A percentile compares a stretch with the other conserved stretches of the same genome.
Conservation (phyloP, 768 basidiomycete genomes). For the Amanita phalloides region DNA sequence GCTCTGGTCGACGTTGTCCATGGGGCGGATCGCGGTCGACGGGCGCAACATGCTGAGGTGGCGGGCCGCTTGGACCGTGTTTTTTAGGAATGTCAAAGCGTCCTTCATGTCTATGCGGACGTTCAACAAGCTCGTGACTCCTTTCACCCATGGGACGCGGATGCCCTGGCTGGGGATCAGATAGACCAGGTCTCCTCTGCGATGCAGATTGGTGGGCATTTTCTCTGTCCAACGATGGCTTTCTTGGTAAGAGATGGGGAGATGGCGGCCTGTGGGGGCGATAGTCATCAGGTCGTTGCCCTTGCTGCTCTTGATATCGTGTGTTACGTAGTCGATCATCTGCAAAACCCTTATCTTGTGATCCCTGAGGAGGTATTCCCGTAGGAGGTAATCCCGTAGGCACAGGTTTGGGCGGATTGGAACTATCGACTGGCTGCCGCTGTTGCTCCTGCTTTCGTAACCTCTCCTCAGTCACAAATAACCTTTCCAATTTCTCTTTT, state of each 20-base stretch:
- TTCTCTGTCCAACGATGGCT: background rate
- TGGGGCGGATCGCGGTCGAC: background rate
- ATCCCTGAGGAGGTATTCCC: background rate
- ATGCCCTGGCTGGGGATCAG: background rate
- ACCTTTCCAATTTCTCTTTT: background rate
- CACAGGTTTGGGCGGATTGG: background rate
- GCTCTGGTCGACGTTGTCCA: background rate
- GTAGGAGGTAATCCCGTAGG: background rate
- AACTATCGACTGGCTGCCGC: background rate
- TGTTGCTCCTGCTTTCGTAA: background rate
- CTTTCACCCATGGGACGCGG: background rate
- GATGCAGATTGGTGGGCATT: background rate
- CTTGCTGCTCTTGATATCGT: background rate
- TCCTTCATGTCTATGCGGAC: background rate
- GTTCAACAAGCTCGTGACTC: background rate
- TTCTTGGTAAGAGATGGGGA: background rate
- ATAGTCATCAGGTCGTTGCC: constrained; percentile 7
- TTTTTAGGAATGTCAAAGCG: background rate
- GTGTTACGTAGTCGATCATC: background rate
- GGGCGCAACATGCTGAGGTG: background rate
- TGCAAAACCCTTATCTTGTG: background rate
- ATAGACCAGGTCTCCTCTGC: background rate
- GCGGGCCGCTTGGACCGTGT: background rate
- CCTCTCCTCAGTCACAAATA: background rate
- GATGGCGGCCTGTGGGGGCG: constrained; percentile 6